Evolutionary conservation across 805 yeast genomes (phyloP), one percentile per base, ranked within the genome.

Genomic region (Teunomyces tritomae): DNA sequence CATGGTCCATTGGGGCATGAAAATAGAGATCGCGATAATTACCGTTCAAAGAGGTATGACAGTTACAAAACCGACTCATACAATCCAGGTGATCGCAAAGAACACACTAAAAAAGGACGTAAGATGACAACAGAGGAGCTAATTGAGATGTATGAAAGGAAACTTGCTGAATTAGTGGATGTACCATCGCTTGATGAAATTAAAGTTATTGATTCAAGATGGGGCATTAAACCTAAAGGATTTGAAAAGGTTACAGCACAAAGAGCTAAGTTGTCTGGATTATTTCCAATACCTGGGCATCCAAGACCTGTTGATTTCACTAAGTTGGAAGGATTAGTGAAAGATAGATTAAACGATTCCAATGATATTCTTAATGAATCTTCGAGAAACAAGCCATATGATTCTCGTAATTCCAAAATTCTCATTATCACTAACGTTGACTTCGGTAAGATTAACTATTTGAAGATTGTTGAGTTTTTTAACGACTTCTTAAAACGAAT

Each of bases 151-250:
- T 59, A 54, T 41, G 59, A 67, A 48, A 57, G 51, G 14, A 54
- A 56, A n/a, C 55, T 70, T 13, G 59, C 56, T 20, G 67, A 69
- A 10, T 59, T 81, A 10, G 62, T 62, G 4, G 60, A 64, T 16
- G 78, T 75, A 0, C 61, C 70, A 0, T 73, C 84, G 0, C 64
- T 88, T 28, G 77, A 79, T 37, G 69, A 78, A 39, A 62, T 87
- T n/a, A 67, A 69, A 42, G 69, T 84, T 9, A 57, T 66, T 9
- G 72, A 70, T 14, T 73, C 88, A 0, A 67, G 73, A 43, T 89
- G 96, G 96, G 94, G 88, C 44, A 68, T 78, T 20, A 74, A 76
- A 29, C 90, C 96, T 0, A 72, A 73, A 51, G 92, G 89, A 0
- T 85, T 85, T 60, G 94, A 87, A 57, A 77, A 79, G 5, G 82